Base-by-base conservation (phyloP, 1,284 basidiomycete genomes). In the Puccinia hordei region DNA sequence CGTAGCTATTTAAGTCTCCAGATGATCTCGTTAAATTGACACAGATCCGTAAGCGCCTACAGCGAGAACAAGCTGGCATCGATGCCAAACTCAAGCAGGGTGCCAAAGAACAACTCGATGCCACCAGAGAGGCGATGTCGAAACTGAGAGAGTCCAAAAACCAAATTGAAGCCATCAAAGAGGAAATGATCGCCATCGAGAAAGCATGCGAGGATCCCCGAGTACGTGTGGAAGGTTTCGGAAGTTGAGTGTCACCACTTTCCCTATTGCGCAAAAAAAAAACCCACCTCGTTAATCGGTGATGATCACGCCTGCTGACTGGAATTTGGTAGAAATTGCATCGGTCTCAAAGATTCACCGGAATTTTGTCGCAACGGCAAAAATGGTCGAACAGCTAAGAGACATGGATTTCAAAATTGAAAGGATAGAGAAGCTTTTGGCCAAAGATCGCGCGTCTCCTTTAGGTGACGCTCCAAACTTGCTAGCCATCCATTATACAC, bases 51-150 rank as follows among this genome's bases (percentile, higher is more conserved):
- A 96, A 95, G 88, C 97, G 97, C 85, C 89, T 98, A 38, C 91
- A 95, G 86, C 97, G 96, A 87, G 96, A 99, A 87, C 96, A 97
- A 86, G 91, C 93, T 0, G 92, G 93, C n/a, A 93, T 99, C 82
- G 94, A 97, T 84, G 91, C 93, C 5, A 90, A 96, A 84, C 90
- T 99, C 66, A 93, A 95, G 84, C 92, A 90, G 81, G 95, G 95
- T 19, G 94, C 97, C 81, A 95, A 93, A 85, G 93, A 96, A 82
- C 96, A 98, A 86, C 89, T 99, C 10, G 92, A 95, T 84, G 90
- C 93, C 0, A 98, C 95, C 12, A 88, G 94, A 66, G 92, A 95
- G 81, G 96, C 94, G 0, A 88, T 99, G 80, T 88, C 92, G 81
- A 95, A 93, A 85, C 89, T 99, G 0, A 89, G 96, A 81, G 89